Percentiles rank a stretch among this genome's conserved stretches.
phyloP scores from a whole-genome alignment of 371 early-diverging fungal genomes.

The Mortierella sp. region DNA sequence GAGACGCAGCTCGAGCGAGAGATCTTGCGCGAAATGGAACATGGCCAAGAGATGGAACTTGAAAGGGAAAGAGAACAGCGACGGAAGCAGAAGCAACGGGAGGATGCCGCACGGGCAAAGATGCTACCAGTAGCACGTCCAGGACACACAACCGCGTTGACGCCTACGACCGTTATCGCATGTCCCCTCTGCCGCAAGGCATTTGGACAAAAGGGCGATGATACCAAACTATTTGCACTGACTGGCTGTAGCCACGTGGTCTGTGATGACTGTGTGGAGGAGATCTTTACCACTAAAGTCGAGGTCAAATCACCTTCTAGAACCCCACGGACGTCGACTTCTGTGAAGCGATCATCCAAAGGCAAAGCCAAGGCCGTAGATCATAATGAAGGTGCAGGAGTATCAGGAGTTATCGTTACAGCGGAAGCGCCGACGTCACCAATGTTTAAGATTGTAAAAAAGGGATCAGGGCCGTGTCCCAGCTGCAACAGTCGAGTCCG shows the following conservation, averaged over 20 bases:
- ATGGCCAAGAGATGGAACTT: too few relatives aligned
- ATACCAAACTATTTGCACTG: constrained; percentile 34
- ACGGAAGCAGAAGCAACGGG: not conserved
- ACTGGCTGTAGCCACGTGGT: constrained; percentile 46
- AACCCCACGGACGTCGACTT: not conserved
- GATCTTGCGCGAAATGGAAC: too few relatives aligned
- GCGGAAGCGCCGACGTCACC: too few relatives aligned
- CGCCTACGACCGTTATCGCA: constrained; percentile 3
- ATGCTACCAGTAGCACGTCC: constrained; percentile 7
- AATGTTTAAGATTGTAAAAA: constrained; percentile 25
- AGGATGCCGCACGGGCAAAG: not conserved
- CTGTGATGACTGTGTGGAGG: constrained; percentile 33
- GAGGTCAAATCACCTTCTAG: constrained; percentile 11
- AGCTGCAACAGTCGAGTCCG: constrained; percentile 32
- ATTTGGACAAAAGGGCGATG: constrained; percentile 18
- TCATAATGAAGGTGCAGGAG: too few relatives aligned
- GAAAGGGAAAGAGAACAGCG: not conserved
- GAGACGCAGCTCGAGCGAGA: too few relatives aligned
- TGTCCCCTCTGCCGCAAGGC: constrained; percentile 37
- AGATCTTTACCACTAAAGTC: constrained; percentile 22
- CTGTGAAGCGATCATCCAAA: not conserved
- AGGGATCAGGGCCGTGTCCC: constrained; percentile 21
- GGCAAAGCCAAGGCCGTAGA: constrained; percentile 21
- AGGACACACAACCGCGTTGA: constrained; percentile 28
- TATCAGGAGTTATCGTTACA: not conserved